Evolutionary conservation across 257 asterid genomes (phyloP).

Genomic region (Gentiana dahurica): DNA sequence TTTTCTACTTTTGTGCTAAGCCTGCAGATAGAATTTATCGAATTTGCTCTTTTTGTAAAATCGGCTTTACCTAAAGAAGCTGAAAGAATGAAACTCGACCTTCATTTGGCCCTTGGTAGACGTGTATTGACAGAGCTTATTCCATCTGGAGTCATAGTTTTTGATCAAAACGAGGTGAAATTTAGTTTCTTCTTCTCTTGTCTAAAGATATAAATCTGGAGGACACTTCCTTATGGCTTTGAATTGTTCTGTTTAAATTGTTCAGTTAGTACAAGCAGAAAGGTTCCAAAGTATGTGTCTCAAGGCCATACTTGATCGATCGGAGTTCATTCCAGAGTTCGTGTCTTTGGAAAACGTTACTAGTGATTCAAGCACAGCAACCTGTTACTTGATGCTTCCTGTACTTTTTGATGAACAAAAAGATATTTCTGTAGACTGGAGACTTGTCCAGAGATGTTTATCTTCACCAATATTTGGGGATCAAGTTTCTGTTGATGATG

Average conservation of each 20-base stretch:
- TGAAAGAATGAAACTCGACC: conserved; percentile 68
- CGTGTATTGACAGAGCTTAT: conserved; percentile 57
- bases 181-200: conserved; percentile 11
- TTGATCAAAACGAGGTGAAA: conserved; percentile 59
- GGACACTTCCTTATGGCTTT: conserved; percentile 12
- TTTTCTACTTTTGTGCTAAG: conserved; percentile 48
- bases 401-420: conserved; percentile 28
- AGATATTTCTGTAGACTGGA: conserved; percentile 75
- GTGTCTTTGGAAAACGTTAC: conserved; percentile 44
- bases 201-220: conserved; percentile 3
- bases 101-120: conserved; percentile 84
- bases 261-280: conserved; percentile 67
- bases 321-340: conserved; percentile 43
- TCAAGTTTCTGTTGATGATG: conserved; percentile 19
- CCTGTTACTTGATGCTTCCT: conserved; percentile 81
- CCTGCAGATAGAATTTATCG: conserved; percentile 74
- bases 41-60: conserved; percentile 73
- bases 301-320: conserved; percentile 69
- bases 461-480: conserved; percentile 67
- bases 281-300: conserved; percentile 75
- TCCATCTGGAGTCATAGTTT: conserved; percentile 53
- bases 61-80: conserved; percentile 80
- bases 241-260: conserved; percentile 14
- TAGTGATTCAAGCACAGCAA: conserved; percentile 34
- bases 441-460: conserved; percentile 57